Percentiles rank a stretch among this genome's conserved stretches.
phyloP scores from a whole-genome alignment of 1,284 basidiomycete species.

The Leccinum pachyderme region DNA sequence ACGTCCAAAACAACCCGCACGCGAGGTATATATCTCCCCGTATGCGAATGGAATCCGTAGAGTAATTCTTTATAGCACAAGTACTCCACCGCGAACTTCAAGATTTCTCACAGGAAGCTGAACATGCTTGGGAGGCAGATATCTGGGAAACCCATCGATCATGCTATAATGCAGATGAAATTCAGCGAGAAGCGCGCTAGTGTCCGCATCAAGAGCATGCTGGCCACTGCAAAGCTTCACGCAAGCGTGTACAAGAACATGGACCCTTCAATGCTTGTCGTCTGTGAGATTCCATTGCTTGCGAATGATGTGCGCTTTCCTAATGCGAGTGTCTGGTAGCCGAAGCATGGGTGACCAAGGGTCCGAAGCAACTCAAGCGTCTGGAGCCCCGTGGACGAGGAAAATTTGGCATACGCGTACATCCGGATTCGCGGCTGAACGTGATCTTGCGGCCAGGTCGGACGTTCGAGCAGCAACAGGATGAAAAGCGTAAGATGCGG shows the following conservation, averaged over 20 bases:
- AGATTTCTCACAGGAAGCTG: constrained; percentile 90
- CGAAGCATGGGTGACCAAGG: constrained; percentile 94
- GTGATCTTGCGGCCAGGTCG: constrained; percentile 84
- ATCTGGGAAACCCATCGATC: constrained; percentile 85
- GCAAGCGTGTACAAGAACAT: constrained; percentile 80
- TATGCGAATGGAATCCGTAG: background rate
- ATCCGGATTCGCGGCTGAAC: constrained; percentile 75
- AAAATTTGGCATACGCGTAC: constrained; percentile 75
- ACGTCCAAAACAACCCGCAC: constrained; percentile 24
- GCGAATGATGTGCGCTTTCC: background rate
- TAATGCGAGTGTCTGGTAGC: constrained; percentile 43
- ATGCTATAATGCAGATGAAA: constrained; percentile 95
- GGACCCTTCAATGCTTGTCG: constrained; percentile 71
- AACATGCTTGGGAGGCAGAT: constrained; percentile 89
- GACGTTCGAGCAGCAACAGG: constrained; percentile 70
- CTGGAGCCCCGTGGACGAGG: constrained; percentile 89
- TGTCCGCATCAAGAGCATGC: constrained; percentile 82
- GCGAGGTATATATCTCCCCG: constrained; percentile 19
- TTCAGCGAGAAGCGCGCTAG: constrained; percentile 92
- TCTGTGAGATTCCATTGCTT: constrained; percentile 50
- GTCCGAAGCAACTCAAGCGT: constrained; percentile 60
- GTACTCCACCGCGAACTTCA: constrained; percentile 89
- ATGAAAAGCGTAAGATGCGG: constrained; percentile 62
- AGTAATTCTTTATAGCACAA: constrained; percentile 60
- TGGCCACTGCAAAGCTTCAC: constrained; percentile 85